Evolutionary conservation across 2,329 filamentous ascomycete species (phyloP).

Genomic region (Coniosporium tulheliwenetii): DNA sequence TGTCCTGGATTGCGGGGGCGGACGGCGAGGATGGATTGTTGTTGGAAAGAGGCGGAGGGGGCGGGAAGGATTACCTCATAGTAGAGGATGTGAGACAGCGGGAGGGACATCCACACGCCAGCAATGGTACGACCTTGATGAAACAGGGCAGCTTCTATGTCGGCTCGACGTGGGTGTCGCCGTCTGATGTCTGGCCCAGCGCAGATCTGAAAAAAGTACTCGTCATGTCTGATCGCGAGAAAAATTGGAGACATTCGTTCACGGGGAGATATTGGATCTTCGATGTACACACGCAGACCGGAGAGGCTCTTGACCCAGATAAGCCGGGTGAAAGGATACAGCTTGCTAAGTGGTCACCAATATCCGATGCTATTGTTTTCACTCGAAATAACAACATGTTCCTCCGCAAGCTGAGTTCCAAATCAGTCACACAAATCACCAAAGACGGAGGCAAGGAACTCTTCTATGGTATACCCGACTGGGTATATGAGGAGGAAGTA

Average conservation of each 20-base stretch:
- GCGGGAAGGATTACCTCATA: conserved; percentile 58
- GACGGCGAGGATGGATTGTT: conserved; percentile 71
- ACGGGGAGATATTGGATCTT: conserved; percentile 83
- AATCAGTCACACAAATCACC: conserved; percentile 57
- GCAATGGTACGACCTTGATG: conserved; percentile 57
- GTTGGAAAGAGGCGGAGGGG: conserved; percentile 50
- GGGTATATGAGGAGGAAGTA: conserved; percentile 88
- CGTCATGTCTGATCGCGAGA: conserved; percentile 53
- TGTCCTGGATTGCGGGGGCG: conserved; percentile 63
- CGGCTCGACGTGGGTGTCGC: conserved; percentile 37
- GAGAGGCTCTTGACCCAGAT: conserved; percentile 59
- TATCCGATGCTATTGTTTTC: conserved; percentile 76
- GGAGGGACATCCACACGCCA: conserved; percentile 14
- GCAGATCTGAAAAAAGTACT: conserved; percentile 75
- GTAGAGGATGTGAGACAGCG: conserved; percentile 68
- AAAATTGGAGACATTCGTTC: conserved; percentile 82
- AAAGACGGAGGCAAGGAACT: conserved; percentile 73
- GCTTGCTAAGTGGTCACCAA: conserved; percentile 78
- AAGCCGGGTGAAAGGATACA: conserved; percentile 54
- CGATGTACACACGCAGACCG: conserved; percentile 66
- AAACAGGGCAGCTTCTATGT: conserved; percentile 47
- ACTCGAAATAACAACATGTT: conserved; percentile 84
- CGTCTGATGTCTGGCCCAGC: conserved; percentile 56
- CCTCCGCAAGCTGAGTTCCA: conserved; percentile 49
- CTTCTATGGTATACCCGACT: conserved; percentile 94